These are phyloP conservation scores for Diplocarpon rosae DNA, from an alignment of 2,329 filamentous ascomycete genomes.

Conservation along the genomic window DNA sequence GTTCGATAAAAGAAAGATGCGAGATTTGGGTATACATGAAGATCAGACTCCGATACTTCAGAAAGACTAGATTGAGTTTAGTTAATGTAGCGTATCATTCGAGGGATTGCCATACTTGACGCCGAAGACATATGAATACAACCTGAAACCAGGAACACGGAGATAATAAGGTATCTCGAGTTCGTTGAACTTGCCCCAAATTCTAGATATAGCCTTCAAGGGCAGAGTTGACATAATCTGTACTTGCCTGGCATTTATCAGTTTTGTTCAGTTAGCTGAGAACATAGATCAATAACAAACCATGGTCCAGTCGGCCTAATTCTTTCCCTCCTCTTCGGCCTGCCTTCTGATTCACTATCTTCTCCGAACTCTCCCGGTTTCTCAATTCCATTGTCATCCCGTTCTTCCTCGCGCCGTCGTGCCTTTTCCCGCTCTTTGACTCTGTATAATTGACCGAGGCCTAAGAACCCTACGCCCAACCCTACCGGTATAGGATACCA, in stretches of 20 bases:
- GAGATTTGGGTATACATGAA: constrained; percentile 84
- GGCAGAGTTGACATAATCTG: constrained; percentile 66
- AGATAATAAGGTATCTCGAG: constrained; percentile 59
- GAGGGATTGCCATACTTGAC: constrained; percentile 42
- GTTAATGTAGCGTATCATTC: constrained; percentile 1
- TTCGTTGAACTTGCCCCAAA: constrained; percentile 68
- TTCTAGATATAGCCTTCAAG: constrained; percentile 57
- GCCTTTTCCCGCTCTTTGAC: constrained; percentile 40
- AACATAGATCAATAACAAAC: constrained; percentile 26
- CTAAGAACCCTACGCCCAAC: constrained; percentile 57
- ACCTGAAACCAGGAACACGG: constrained; percentile 60
- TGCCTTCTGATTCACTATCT: constrained; percentile 34
- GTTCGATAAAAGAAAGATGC: constrained; percentile 95
- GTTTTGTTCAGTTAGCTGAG: neutral
- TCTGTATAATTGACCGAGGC: constrained; percentile 52
- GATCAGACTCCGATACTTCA: constrained; percentile 79
- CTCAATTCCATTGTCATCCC: constrained; percentile 27
- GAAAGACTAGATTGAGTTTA: constrained; percentile 44
- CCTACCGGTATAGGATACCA: constrained; percentile 64
- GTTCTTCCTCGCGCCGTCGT: constrained; percentile 28
- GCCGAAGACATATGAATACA: constrained; percentile 64
- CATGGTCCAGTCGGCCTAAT: constrained; percentile 59
- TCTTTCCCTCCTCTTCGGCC: constrained; percentile 37
- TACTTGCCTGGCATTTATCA: constrained; percentile 41
- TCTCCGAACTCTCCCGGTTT: constrained; percentile 19